Conservation (phyloP, 2,329 filamentous ascomycete species). For the Penicillium sp. region DNA sequence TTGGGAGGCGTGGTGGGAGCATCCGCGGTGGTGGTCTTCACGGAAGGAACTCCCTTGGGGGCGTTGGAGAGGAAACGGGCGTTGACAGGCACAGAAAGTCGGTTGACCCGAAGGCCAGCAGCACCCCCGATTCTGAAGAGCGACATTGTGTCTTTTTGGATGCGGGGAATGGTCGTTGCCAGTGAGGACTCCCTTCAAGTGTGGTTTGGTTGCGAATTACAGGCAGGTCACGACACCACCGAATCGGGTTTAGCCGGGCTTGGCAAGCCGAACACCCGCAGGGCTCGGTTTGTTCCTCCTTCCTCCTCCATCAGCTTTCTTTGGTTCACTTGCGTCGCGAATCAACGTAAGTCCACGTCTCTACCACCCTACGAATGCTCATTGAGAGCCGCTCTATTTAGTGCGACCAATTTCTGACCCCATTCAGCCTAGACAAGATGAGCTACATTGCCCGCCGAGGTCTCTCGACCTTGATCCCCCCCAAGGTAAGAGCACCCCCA, state of each 20-base stretch:
- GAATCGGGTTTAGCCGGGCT: slow-evolving; percentile 37
- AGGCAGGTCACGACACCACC: slow-evolving; percentile 34
- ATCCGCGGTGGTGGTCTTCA: slow-evolving; percentile 51
- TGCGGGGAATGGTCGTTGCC: slow-evolving; percentile 23
- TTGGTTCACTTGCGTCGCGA: slow-evolving; percentile 34
- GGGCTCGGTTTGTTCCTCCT: slow-evolving; percentile 32
- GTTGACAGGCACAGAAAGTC: slow-evolving; percentile 35
- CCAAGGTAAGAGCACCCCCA: slow-evolving; percentile 69
- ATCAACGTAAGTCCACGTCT: slow-evolving; percentile 32
- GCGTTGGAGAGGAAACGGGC: slow-evolving; percentile 41
- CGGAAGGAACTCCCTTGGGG: slow-evolving; percentile 53
- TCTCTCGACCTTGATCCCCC: slow-evolving; percentile 97
- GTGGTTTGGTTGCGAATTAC: slow-evolving; percentile 35
- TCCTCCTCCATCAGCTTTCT: slow-evolving; percentile 35
- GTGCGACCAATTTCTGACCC: slow-evolving; percentile 29
- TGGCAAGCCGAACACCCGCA: slow-evolving; percentile 40
- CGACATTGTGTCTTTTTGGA: slow-evolving; percentile 56
- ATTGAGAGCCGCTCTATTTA: not conserved
- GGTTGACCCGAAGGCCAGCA: slow-evolving; percentile 35
- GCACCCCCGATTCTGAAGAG: slow-evolving; percentile 58
- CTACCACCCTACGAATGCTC: not conserved
- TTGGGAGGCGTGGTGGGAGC: slow-evolving; percentile 43
- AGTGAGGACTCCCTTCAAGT: slow-evolving; percentile 33
- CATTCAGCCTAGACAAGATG: slow-evolving; percentile 63
- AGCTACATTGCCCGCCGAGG: slow-evolving; percentile 87